Conservation (phyloP, 371 early-diverging fungal genomes). For the Phascolomyces articulosus region DNA sequence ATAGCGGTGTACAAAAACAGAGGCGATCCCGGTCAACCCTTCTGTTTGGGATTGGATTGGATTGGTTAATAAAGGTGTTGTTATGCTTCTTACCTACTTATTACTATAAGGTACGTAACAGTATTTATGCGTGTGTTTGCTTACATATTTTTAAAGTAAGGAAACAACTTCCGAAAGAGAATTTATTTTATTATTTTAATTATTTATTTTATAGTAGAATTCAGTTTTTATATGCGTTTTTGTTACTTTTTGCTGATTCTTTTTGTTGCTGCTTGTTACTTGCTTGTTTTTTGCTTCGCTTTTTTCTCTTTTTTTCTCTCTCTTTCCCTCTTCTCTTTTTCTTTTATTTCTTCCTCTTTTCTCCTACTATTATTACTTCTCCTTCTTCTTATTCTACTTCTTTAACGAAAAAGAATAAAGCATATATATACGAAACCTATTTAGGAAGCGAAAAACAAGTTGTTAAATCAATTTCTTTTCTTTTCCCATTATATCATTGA, state of each 20-base stretch:
- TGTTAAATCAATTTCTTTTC: too few relatives aligned
- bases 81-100: too few relatives aligned
- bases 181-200: too few relatives aligned
- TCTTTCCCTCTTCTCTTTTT: background rate
- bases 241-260: background rate
- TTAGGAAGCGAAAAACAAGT: too few relatives aligned
- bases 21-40: constrained; percentile 1
- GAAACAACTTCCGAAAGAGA: background rate
- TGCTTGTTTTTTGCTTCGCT: background rate
- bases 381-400: background rate
- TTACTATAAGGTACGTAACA: too few relatives aligned
- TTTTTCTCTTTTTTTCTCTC: background rate
- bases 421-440: background rate
- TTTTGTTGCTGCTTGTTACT: background rate
- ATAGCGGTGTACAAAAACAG: constrained; percentile 4
- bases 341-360: background rate
- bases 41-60: too few relatives aligned
- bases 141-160: constrained; percentile 1
- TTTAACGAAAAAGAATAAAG: background rate
- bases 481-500: too few relatives aligned
- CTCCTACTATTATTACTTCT: background rate
- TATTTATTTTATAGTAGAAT: too few relatives aligned
- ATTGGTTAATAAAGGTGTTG: too few relatives aligned
- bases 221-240: background rate
- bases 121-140: too few relatives aligned